Percentiles rank a stretch among this genome's conserved stretches.
phyloP scores from a whole-genome alignment of 768 basidiomycete genomes.

The Kwoniella sp. region DNA sequence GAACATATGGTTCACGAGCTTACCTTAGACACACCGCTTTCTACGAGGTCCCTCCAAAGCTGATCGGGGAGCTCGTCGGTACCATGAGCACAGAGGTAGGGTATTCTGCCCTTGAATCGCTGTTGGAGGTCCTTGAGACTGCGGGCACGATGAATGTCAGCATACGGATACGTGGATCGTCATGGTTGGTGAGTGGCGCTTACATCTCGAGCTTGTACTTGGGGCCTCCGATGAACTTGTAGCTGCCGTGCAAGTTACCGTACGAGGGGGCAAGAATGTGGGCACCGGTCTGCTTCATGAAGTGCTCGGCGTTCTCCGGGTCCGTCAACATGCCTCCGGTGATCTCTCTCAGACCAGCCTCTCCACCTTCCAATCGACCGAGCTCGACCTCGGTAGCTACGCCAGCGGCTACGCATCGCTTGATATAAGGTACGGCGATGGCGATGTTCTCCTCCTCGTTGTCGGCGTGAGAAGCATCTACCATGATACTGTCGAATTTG shows the following conservation, averaged over 20 bases:
- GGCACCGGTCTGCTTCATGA: slow-evolving; percentile 56
- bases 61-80: slow-evolving; percentile 56
- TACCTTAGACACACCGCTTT: slow-evolving; percentile 54
- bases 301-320: slow-evolving; percentile 53
- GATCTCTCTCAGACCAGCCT: slow-evolving; percentile 52
- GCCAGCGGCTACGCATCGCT: slow-evolving; percentile 52
- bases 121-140: slow-evolving; percentile 30
- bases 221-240: slow-evolving; percentile 53
- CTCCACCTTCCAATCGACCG: slow-evolving; percentile 55
- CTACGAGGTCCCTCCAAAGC: slow-evolving; percentile 50
- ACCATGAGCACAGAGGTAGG: slow-evolving; percentile 52
- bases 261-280: slow-evolving; percentile 56
- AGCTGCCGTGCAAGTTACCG: slow-evolving; percentile 56
- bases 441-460: slow-evolving; percentile 54
- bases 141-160: background rate
- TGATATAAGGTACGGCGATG: slow-evolving; percentile 53
- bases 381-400: slow-evolving; percentile 57
- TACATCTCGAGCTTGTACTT: slow-evolving; percentile 49
- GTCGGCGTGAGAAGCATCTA: slow-evolving; percentile 56
- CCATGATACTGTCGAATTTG: slow-evolving; percentile 57
- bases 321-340: slow-evolving; percentile 56
- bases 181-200: slow-evolving; percentile 5
- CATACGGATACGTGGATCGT: background rate
- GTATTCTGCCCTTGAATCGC: slow-evolving; percentile 45
- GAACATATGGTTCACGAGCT: slow-evolving; percentile 8